A percentile compares a stretch with the other conserved stretches of the same genome.
Conservation (phyloP, 2,329 filamentous ascomycete species). For the Cytospora mali region DNA sequence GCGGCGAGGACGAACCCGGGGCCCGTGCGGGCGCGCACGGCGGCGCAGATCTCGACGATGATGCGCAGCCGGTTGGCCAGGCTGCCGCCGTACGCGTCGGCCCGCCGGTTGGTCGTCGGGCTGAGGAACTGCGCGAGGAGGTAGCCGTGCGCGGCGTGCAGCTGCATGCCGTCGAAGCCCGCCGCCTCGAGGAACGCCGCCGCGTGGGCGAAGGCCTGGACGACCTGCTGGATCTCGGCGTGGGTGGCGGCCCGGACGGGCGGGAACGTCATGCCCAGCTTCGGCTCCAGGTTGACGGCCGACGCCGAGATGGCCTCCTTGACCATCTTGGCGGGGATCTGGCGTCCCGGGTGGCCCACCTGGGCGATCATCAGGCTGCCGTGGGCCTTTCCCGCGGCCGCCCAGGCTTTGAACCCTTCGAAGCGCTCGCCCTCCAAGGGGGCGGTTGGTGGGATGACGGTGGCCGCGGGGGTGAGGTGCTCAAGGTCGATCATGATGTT, state of each 20-base stretch:
- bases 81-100: slow-evolving; percentile 51
- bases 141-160: slow-evolving; percentile 59
- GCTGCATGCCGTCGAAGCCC: slow-evolving; percentile 57
- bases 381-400: slow-evolving; percentile 54
- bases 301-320: slow-evolving; percentile 45
- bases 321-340: slow-evolving; percentile 41
- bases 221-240: slow-evolving; percentile 57
- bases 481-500: slow-evolving; percentile 67
- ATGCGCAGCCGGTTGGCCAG: slow-evolving; percentile 49
- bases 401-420: slow-evolving; percentile 60
- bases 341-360: slow-evolving; percentile 63
- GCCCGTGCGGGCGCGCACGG: slow-evolving; percentile 37
- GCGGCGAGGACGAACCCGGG: slow-evolving; percentile 50
- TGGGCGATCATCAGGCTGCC: slow-evolving; percentile 64
- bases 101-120: slow-evolving; percentile 51
- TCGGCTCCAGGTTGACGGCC: slow-evolving; percentile 39
- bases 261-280: slow-evolving; percentile 39
- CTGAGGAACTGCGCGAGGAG: slow-evolving; percentile 57
- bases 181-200: slow-evolving; percentile 64
- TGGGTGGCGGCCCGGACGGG: slow-evolving; percentile 56
- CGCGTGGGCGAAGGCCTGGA: slow-evolving; percentile 63
- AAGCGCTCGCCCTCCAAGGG: slow-evolving; percentile 59
- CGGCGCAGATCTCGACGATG: slow-evolving; percentile 46
- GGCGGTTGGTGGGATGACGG: slow-evolving; percentile 57
- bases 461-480: slow-evolving; percentile 56